These are phyloP conservation scores for Hemisphaericaspora nanyangensis DNA, from an alignment of 805 yeast species.

Conservation along the genomic window DNA sequence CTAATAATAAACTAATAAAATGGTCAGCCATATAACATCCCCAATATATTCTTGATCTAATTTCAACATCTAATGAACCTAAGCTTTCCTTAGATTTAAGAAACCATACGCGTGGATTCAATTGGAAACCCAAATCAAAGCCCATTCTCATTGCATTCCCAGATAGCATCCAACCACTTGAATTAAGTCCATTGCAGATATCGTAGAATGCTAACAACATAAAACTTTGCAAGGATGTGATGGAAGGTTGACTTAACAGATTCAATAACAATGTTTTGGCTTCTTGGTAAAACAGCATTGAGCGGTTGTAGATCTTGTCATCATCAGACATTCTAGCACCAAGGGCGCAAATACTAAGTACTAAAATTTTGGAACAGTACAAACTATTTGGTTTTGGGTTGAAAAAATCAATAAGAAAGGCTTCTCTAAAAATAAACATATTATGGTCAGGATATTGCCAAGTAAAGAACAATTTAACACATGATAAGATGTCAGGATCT, in stretches of 20 bases:
- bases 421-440: constrained; percentile 60
- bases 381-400: constrained; percentile 48
- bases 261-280: constrained; percentile 42
- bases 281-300: constrained; percentile 43
- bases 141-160: constrained; percentile 66
- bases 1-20: constrained; percentile 54
- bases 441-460: constrained; percentile 66
- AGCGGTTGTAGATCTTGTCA: constrained; percentile 36
- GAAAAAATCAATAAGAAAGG: constrained; percentile 57
- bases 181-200: constrained; percentile 54
- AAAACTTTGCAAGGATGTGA: constrained; percentile 56
- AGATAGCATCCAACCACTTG: constrained; percentile 59
- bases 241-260: constrained; percentile 42
- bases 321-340: constrained; percentile 51
- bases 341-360: constrained; percentile 55
- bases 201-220: constrained; percentile 59
- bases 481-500: constrained; percentile 32
- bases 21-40: constrained; percentile 65
- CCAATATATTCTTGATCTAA: constrained; percentile 62
- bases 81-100: constrained; percentile 35
- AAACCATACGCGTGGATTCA: constrained; percentile 60
- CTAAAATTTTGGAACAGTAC: constrained; percentile 53
- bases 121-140: constrained; percentile 59
- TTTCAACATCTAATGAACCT: constrained; percentile 49
- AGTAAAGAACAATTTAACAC: constrained; percentile 47